phyloP scores from a whole-genome alignment of 805 yeast species.

The Pichia paraexigua region DNA sequence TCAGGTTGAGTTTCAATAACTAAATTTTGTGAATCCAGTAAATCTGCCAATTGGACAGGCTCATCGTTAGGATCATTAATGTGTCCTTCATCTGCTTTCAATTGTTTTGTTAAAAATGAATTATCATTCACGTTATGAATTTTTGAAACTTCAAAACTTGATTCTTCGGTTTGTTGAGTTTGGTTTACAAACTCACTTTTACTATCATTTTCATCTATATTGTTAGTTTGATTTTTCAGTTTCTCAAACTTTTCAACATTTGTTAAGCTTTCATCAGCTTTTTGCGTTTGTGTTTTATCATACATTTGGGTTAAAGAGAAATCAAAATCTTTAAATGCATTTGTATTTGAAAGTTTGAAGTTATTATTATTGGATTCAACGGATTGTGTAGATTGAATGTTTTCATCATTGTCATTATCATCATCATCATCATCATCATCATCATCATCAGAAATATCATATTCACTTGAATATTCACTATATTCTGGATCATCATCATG shows the following conservation, averaged over 20 bases:
- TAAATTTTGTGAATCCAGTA: slow-evolving; percentile 25
- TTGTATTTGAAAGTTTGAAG: slow-evolving; percentile 11
- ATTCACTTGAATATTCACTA: slow-evolving; percentile 24
- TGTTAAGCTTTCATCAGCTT: slow-evolving; percentile 7
- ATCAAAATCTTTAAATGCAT: slow-evolving; percentile 14
- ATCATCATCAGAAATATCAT: slow-evolving; percentile 17
- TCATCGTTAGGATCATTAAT: background rate
- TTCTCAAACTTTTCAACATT: slow-evolving; percentile 14
- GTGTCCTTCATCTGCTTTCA: background rate
- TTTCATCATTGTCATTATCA: slow-evolving; percentile 19
- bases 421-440: slow-evolving; percentile 18
- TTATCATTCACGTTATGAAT: background rate
- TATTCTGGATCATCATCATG: slow-evolving; percentile 26
- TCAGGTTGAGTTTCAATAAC: slow-evolving; percentile 27
- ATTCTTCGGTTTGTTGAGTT: background rate
- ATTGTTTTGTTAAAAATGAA: slow-evolving; percentile 4
- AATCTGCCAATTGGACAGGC: slow-evolving; percentile 10
- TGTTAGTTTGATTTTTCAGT: slow-evolving; percentile 7
- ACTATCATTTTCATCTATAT: background rate
- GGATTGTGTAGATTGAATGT: background rate
- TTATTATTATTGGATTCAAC: background rate
- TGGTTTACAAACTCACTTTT: background rate
- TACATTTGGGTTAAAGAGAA: slow-evolving; percentile 21
- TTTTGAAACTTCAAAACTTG: background rate
- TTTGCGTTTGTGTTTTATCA: slow-evolving; percentile 18